phyloP scores from a whole-genome alignment of 495 filamentous ascomycete genomes.

The Chaetomium cochliodes region DNA sequence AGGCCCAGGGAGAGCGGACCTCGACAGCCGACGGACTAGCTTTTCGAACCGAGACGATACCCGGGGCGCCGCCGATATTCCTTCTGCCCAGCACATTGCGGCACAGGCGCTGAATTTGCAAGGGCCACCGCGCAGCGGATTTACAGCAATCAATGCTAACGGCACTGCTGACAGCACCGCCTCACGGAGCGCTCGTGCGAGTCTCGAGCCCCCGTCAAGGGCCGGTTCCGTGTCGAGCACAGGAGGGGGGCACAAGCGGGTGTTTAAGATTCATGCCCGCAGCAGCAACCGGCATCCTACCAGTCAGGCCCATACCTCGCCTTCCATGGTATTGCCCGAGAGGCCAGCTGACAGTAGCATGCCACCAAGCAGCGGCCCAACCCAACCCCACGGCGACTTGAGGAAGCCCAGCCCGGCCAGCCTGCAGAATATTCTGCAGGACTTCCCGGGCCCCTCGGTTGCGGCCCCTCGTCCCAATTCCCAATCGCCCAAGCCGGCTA shows the following conservation, averaged over 20 bases:
- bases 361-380: not conserved
- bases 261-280: conserved; percentile 29
- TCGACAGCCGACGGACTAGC: conserved; percentile 26
- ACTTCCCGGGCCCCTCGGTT: not conserved
- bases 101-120: conserved; percentile 23
- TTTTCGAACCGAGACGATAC: conserved; percentile 23
- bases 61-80: not conserved
- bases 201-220: conserved; percentile 18
- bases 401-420: conserved; percentile 26
- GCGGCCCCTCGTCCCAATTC: not conserved
- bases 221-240: conserved; percentile 12
- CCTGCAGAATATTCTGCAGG: conserved; percentile 26
- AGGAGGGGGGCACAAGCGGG: conserved; percentile 17
- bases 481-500: conserved; percentile 7
- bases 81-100: conserved; percentile 24
- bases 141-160: conserved; percentile 9
- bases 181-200: conserved; percentile 14
- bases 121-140: conserved; percentile 12
- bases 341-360: not conserved
- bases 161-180: not conserved
- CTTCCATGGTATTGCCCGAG: conserved; percentile 20
- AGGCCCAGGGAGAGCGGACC: not conserved
- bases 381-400: not conserved
- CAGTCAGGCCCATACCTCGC: conserved; percentile 12
- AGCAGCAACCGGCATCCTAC: conserved; percentile 20